phyloP scores from a whole-genome alignment of 2,329 filamentous ascomycete genomes.

The Lachnellula hyalina region DNA sequence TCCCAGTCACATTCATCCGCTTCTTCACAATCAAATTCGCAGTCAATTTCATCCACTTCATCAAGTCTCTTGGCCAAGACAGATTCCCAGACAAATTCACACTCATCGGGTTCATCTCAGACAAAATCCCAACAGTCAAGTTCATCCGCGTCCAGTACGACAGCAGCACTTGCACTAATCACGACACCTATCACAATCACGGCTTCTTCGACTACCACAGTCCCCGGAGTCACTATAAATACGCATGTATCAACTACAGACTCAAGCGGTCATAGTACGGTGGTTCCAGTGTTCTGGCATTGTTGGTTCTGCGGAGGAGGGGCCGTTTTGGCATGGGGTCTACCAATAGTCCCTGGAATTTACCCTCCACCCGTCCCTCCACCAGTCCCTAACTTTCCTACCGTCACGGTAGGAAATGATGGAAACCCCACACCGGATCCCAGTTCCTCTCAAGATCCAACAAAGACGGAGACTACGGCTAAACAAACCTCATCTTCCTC shows the following conservation, averaged over 20 bases:
- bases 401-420: not conserved
- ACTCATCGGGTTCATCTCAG: not conserved
- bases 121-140: not conserved
- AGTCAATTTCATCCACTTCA: no score
- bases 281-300: not conserved
- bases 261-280: not conserved
- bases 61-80: no score
- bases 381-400: not conserved
- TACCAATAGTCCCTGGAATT: not conserved
- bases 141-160: not conserved
- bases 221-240: not conserved
- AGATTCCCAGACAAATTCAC: no score
- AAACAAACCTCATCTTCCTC: not conserved
- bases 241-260: constrained; percentile 2
- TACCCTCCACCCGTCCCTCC: not conserved
- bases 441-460: not conserved
- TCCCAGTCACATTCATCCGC: no score
- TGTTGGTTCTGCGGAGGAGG: not conserved
- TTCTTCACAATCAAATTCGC: no score
- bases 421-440: not conserved
- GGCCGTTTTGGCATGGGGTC: not conserved
- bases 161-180: not conserved
- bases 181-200: not conserved
- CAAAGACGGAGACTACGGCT: not conserved
- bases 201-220: not conserved